Evolutionary conservation across 257 asterid species (phyloP).

Genomic region (Gentiana straminea): DNA sequence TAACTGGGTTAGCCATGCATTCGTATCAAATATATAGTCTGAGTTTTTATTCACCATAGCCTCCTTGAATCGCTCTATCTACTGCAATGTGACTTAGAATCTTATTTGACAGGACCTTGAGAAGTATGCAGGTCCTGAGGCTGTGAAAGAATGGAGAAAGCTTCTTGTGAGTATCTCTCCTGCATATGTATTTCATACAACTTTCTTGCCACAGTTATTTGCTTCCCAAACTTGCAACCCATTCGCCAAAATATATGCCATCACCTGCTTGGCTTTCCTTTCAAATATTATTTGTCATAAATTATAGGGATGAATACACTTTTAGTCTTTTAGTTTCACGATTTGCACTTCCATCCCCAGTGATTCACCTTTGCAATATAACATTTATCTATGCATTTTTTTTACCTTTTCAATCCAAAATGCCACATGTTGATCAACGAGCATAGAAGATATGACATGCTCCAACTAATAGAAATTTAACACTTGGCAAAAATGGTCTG

Average conservation of each 20-base stretch:
- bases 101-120: conserved; percentile 62
- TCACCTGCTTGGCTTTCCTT: neutral
- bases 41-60: conserved; percentile 3
- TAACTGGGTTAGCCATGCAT: neutral
- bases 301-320: no score
- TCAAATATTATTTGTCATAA: neutral
- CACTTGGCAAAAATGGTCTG: no score
- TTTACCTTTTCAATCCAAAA: no score
- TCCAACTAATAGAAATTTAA: no score
- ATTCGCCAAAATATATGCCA: neutral
- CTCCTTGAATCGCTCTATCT: conserved; percentile 1
- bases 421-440: no score
- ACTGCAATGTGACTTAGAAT: neutral
- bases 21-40: neutral
- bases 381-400: no score
- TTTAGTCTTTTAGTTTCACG: no score
- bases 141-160: conserved; percentile 84
- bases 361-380: no score
- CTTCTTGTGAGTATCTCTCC: conserved; percentile 61
- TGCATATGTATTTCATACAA: neutral
- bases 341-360: no score
- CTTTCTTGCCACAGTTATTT: conserved; percentile 4
- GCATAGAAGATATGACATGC: no score
- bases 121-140: conserved; percentile 70
- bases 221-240: conserved; percentile 3